Conservation (phyloP, 352 stramenopile species). For the Pythium coloratum region DNA sequence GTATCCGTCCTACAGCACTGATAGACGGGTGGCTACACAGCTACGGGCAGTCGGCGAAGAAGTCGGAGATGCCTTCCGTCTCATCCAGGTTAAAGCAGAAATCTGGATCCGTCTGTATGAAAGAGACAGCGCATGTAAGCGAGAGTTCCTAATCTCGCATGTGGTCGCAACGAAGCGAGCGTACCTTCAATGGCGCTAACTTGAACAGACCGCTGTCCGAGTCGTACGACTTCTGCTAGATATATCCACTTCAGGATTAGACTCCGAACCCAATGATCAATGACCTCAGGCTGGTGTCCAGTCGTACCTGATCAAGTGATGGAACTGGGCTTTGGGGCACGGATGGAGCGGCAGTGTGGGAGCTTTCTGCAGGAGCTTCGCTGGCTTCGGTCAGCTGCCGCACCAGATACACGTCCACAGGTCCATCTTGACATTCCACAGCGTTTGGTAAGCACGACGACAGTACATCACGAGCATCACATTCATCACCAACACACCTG, state of each 20-base stretch:
- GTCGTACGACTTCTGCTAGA: conserved; percentile 71
- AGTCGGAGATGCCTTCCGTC: conserved; percentile 86
- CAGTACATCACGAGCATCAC: not conserved
- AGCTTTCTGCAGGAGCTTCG: conserved; percentile 13
- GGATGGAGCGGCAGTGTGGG: conserved; percentile 16
- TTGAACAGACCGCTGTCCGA: conserved; percentile 85
- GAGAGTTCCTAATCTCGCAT: not conserved
- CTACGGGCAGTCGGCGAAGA: conserved; percentile 81
- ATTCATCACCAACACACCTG: conserved; percentile 36
- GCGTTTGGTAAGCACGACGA: not conserved
- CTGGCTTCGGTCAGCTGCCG: conserved; percentile 52
- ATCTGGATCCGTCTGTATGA: conserved; percentile 73
- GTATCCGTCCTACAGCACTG: no score
- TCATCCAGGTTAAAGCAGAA: conserved; percentile 90
- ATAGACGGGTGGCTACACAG: conserved; percentile 7
- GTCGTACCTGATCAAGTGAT: conserved; percentile 57
- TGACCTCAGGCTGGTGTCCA: not conserved
- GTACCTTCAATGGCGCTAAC: conserved; percentile 82
- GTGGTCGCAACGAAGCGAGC: not conserved
- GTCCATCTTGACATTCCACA: conserved; percentile 51
- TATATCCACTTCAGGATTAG: not conserved
- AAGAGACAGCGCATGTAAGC: not conserved
- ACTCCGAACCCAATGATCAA: not conserved
- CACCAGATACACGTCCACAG: conserved; percentile 91
- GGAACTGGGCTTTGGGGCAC: conserved; percentile 36